Conservation (phyloP, 495 filamentous ascomycete species). For the Tuber magnatum region DNA sequence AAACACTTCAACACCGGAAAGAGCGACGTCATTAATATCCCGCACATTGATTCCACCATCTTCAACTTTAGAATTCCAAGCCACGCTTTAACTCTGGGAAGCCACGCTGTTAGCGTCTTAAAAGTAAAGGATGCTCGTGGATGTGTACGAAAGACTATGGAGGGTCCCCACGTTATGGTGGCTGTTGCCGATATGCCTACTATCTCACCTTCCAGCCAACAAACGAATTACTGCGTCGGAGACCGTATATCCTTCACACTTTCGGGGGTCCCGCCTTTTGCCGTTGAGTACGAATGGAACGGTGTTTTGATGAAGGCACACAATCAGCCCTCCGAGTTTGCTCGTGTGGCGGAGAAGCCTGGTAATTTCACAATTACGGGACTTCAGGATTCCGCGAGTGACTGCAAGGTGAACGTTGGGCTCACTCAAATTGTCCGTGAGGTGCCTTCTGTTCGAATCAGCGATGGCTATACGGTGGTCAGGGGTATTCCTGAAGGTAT, state of each 20-base stretch:
- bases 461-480: slow-evolving; percentile 64
- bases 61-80: slow-evolving; percentile 79
- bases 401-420: slow-evolving; percentile 70
- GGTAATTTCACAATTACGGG: slow-evolving; percentile 82
- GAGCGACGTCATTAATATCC: slow-evolving; percentile 69
- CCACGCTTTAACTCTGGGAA: slow-evolving; percentile 69
- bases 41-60: slow-evolving; percentile 62
- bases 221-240: slow-evolving; percentile 86
- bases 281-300: slow-evolving; percentile 84
- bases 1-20: slow-evolving; percentile 76
- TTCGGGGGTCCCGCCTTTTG: slow-evolving; percentile 80
- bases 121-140: slow-evolving; percentile 79
- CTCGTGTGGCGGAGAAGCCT: slow-evolving; percentile 80
- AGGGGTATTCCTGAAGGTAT: slow-evolving; percentile 85
- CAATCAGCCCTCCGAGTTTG: slow-evolving; percentile 69
- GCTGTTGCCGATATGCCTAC: slow-evolving; percentile 86
- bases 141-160: slow-evolving; percentile 66
- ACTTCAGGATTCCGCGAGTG: slow-evolving; percentile 70
- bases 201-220: slow-evolving; percentile 78
- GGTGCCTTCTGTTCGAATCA: slow-evolving; percentile 83
- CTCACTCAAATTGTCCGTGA: slow-evolving; percentile 77
- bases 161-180: slow-evolving; percentile 68
- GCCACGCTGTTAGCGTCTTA: slow-evolving; percentile 76
- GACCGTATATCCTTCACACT: slow-evolving; percentile 86
- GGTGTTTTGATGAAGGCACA: slow-evolving; percentile 68